These are phyloP conservation scores for Vicia sativa DNA, from an alignment of 306 rosid genomes.

Conservation along the genomic window DNA sequence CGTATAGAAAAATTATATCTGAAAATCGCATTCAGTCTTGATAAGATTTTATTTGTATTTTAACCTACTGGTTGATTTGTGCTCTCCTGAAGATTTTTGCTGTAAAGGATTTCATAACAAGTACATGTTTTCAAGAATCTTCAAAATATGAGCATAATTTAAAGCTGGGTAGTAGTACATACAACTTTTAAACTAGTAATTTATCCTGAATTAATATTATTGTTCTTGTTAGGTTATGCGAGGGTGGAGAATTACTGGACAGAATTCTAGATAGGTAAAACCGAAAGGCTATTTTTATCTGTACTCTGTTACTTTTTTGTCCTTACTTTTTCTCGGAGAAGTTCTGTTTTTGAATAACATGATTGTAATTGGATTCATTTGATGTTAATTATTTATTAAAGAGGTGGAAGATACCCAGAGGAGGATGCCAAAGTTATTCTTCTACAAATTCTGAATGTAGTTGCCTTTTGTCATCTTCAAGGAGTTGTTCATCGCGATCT, in stretches of 20 bases:
- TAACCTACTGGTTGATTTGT: slow-evolving; percentile 7
- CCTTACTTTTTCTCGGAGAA: slow-evolving; percentile 23
- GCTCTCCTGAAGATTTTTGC: slow-evolving; percentile 20
- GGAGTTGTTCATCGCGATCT: slow-evolving; percentile 97
- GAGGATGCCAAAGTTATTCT: slow-evolving; percentile 87
- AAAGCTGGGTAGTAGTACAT: neutral
- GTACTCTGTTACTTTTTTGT: slow-evolving; percentile 8
- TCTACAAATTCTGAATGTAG: slow-evolving; percentile 81
- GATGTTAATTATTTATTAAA: slow-evolving; percentile 43
- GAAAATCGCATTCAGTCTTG: slow-evolving; percentile 21
- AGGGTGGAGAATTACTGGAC: slow-evolving; percentile 96
- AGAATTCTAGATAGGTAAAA: slow-evolving; percentile 88
- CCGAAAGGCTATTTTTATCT: slow-evolving; percentile 39
- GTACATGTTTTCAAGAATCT: slow-evolving; percentile 21
- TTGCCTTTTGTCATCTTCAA: slow-evolving; percentile 88
- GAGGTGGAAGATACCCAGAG: slow-evolving; percentile 97
- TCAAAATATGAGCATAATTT: slow-evolving; percentile 12
- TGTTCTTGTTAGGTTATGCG: slow-evolving; percentile 72
- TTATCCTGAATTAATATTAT: slow-evolving; percentile 34
- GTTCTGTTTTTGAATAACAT: slow-evolving; percentile 34
- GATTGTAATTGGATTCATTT: slow-evolving; percentile 38
- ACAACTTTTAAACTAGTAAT: slow-evolving; percentile 29
- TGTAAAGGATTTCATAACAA: slow-evolving; percentile 24
- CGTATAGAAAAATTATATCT: slow-evolving; percentile 38
- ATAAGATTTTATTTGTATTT: slow-evolving; percentile 11